Base-by-base conservation (phyloP, 257 asterid genomes). In the Solanum verrucosum region DNA sequence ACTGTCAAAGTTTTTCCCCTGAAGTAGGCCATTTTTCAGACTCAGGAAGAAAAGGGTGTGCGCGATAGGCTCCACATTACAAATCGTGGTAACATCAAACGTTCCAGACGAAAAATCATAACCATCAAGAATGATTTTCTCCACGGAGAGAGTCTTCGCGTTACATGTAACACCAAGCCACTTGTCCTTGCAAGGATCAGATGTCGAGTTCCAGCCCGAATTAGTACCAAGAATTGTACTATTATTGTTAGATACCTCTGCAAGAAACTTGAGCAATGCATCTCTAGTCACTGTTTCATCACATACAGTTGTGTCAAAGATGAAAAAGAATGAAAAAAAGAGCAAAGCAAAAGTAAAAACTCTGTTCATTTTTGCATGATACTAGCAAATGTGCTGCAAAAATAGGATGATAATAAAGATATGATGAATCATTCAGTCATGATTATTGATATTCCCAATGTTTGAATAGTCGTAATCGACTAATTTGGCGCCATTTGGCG, bases 81-180 rank as follows among this genome's bases (percentile, higher is more conserved):
- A 94, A 29, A 94, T 92, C 29, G 78, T 33, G 33, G 86, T 35
- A 2, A 94, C 90, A 44, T 93, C 91, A 25, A 94, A 88, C 11
- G 85, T 46, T 20, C 98, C 98, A 0, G 91, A 73, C 4, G 46
- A 74, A 34, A 94, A 90, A 23, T 71, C 81, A 11, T 82, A 87
- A 44, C 93, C 91, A 33, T 87, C 88, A 7, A 94, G 95, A 35
- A 84, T 60, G 75, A 94, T 91, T 52, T 78, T 74, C 87, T 83
- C 81, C 72, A 93, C 92, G 0, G 79, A 31, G 9, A 27, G 42
- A 8, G 79, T 72, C 38, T 84, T 71, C 3, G 23, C 10, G 49
- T 91, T 91, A 42, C 98, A 93, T 1, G 81, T 82, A 86, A 94
- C 79, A 35, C 98, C 98, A 11, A 40, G 84, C 98, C 96, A 94